Evolutionary conservation across 202 grass and related monocot genomes (phyloP), one percentile per base, ranked within the genome.

Genomic region (Setaria italica): DNA sequence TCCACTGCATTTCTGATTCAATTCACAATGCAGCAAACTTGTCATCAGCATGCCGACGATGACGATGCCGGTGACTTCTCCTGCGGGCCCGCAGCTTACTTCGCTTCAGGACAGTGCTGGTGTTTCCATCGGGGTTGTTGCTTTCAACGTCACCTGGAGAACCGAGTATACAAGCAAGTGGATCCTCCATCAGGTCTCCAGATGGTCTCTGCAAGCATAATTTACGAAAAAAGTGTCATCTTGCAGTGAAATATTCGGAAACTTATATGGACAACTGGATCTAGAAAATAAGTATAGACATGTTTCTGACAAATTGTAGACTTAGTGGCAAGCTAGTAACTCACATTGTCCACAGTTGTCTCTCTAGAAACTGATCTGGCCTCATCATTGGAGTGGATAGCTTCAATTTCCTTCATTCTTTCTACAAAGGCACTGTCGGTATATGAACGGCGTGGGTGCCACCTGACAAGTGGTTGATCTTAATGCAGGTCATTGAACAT

Each of bases 401-500:
- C 60, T 81, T 88, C 83, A 50, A 78, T 78, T 41, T 81, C 83
- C 45, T 90, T 76, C 54, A 42, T 14, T 78, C 88, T 86, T 72
- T 90, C 85, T 46, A 88, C 21, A 85, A 57, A 85, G 54, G 63
- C 0, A 19, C 25, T 58, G 66, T 90, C 88, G 13, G 67, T 49
- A 70, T 92, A 92, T 1, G 56, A 46, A 85, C 29, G 71, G 9
- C 93, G 86, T 57, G 30, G 78, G 78, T 42, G 84, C 86, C 93
- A 95, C 43, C 86, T 89, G 77, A 90, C 80, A 72, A 83, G 34
- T 35, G 69, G 56, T 72, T 67, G 82, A 83, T 90, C 88, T 84
- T 85, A 83, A 87, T 95, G 68, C 54, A 82, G 70, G 68, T 95
- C 93, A 67, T 42, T 83, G n/a, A 87, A 92, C 45, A 95, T 77